Base-by-base conservation (phyloP, 345 rosid genomes). In the Salix udensis region DNA sequence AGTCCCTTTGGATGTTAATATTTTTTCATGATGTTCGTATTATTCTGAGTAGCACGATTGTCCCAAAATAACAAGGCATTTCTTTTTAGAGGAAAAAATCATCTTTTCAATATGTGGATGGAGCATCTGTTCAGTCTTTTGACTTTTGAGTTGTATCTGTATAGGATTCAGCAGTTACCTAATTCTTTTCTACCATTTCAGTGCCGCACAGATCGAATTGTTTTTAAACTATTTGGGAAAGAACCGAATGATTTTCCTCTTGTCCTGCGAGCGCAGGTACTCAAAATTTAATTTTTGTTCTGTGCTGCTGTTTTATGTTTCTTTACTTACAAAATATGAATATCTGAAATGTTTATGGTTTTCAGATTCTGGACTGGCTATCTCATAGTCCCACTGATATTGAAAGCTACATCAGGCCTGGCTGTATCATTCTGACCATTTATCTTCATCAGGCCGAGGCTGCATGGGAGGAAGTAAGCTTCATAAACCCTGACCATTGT, bases 351-450 rank as follows among this genome's bases (percentile, higher is more conserved):
- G 2, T 79, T 79, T 82, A 82, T 68, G 68, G 69, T 77, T 71
- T 89, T 44, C 97, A 96, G 99, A 89, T 96, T 83, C 89, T 96
- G 74, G 91, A 91, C 61, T 96, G 98, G 99, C 80, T 96, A 68
- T 85, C 97, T 73, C 95, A 92, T 79, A 96, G 97, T 87, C 99
- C 98, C 30, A 88, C 97, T 74, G 99, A 96, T 80, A 96, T 96
- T 71, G 99, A 93, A 94, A 92, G 99, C 90, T 91, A 96, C 88
- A 96, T 96, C 75, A 88, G 97, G 76, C 99, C 99, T 74, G 99
- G 99, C 61, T 96, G 99, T 81, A 83, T 96, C 68, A 82, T 96
- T 77, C 80, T 96, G 72, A 94, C 99, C 18, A 75, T 92, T 61
- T 92, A 96, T 87, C 97, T 96, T 86, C 88, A 91, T 82, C 97